Base-by-base conservation (phyloP, 441 rosid genomes). In the Rhodomyrtus psidioides region DNA sequence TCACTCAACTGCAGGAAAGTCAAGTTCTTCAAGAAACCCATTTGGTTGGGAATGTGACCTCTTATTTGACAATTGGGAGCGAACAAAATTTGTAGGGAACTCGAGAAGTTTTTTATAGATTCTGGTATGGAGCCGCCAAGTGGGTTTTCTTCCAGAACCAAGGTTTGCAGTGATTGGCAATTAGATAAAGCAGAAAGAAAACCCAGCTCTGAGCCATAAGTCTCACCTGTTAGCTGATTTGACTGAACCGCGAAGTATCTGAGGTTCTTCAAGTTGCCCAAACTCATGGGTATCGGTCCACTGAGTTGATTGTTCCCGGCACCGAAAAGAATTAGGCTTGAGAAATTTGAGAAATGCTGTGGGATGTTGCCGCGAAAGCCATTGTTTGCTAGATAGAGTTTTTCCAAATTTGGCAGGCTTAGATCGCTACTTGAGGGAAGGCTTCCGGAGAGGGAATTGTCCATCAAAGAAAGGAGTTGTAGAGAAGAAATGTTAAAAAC, bases 391-490 rank as follows among this genome's bases (percentile, higher is more conserved):
- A 56, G 14, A 9, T 4, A 24, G 15, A 26, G 16, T 26, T 2
- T 0, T 17, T 62, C 44, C 24, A 30, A 81, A n/a, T 81, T n/a
- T 4, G 57, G 83, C 51, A 51, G 83, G 30, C 56, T 51, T 10
- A 2, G 57, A 0, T 81, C 42, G 1, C 39, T 60, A 4, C 56
- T 0, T 2, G 26, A 51, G 55, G 19, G 1, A 60, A 60, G 74
- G 74, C 21, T 60, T 60, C 12, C 23, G 0, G 3, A 60, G 74
- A 60, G 42, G 42, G 23, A 28, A 60, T 60, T 60, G 1, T 0
- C 0, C 3, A 0, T 1, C 74, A 60, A 28, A 28, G 26, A 1
- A 0, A 59, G 27, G 4, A 0, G 0, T 1, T 1, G 23, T 1
- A n/a, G 26, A 1, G 83, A 81, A 0, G 42, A 51, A 26, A 51